phyloP scores from a whole-genome alignment of 441 rosid species.

The Rhodomyrtus psidioides region DNA sequence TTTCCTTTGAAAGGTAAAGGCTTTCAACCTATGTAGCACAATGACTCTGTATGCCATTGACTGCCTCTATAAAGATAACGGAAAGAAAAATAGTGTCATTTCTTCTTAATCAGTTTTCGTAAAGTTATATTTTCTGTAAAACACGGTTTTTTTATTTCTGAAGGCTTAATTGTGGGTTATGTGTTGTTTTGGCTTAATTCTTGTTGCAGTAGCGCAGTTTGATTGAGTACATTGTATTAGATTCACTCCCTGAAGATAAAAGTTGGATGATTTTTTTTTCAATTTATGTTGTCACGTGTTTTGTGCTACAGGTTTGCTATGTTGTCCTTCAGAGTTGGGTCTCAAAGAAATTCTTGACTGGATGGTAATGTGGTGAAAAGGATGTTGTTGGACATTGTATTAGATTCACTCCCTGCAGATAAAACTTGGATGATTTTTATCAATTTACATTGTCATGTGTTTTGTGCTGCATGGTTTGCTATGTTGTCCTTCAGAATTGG shows the following conservation, averaged over 20 bases:
- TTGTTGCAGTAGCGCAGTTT: not conserved
- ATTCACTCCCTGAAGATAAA: not conserved
- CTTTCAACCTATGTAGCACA: not conserved
- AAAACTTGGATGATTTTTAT: slow-evolving; percentile 27
- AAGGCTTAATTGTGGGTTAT: not conserved
- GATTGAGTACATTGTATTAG: not conserved
- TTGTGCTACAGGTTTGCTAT: slow-evolving; percentile 49
- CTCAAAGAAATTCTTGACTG: slow-evolving; percentile 87
- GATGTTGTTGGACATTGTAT: not conserved
- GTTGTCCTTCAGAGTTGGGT: slow-evolving; percentile 88
- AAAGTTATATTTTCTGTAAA: not conserved
- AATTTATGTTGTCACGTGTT: not conserved
- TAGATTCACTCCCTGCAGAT: too few relatives aligned
- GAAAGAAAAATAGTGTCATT: not conserved
- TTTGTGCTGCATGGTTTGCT: too few relatives aligned
- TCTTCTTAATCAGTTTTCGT: not conserved
- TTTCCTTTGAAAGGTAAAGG: not conserved
- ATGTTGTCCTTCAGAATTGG: too few relatives aligned
- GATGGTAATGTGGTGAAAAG: slow-evolving; percentile 40
- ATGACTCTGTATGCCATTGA: not conserved
- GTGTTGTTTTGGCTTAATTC: not conserved
- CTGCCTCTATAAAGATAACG: not conserved
- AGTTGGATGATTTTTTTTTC: not conserved
- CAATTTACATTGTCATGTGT: slow-evolving; percentile 57
- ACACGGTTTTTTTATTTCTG: not conserved